Percentiles rank a stretch among this genome's conserved stretches.
Evolutionary conservation across 1,284 basidiomycete genomes (phyloP).

Genomic region (Sanguinoderma infundibulare): DNA sequence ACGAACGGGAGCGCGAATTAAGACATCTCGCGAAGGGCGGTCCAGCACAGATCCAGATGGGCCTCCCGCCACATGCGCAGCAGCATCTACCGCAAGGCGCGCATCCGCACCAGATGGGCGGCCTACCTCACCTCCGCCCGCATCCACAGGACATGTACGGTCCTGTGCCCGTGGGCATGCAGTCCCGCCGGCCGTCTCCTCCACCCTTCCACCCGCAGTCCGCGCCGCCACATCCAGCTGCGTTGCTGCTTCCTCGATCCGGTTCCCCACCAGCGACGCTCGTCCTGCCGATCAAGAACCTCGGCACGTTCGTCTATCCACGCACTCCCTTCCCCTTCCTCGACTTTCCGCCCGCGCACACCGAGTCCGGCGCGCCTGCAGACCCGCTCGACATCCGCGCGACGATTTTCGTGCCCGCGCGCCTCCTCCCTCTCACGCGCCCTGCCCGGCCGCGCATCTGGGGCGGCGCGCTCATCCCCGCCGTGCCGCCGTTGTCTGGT

Average conservation of each 20-base stretch:
- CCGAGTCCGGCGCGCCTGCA: conserved; percentile 19
- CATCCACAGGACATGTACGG: conserved; percentile 19
- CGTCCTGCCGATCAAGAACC: conserved; percentile 44
- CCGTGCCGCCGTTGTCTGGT: conserved; percentile 39
- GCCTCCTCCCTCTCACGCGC: conserved; percentile 56
- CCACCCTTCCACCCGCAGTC: conserved; percentile 15
- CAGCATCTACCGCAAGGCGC: conserved; percentile 19
- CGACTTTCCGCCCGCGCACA: conserved; percentile 36
- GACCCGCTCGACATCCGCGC: conserved; percentile 59
- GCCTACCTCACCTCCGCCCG: conserved; percentile 30
- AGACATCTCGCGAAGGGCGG: conserved; percentile 23
- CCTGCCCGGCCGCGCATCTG: conserved; percentile 59
- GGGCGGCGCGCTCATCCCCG: conserved; percentile 64
- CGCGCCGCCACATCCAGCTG: conserved; percentile 7
- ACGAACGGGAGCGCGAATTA: conserved; percentile 24
- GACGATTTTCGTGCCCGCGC: conserved; percentile 62
- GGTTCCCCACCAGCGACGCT: conserved; percentile 22
- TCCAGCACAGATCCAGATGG: conserved; percentile 11
- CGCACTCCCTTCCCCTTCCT: conserved; percentile 46
- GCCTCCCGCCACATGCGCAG: conserved; percentile 17
- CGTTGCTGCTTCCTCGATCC: conserved; percentile 24
- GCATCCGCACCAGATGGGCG: conserved; percentile 22
- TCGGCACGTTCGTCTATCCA: conserved; percentile 62
- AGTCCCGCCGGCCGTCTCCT: conserved; percentile 22
- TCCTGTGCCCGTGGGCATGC: conserved; percentile 16